phyloP scores from a whole-genome alignment of 2,329 filamentous ascomycete species.

The Calonectria pauciramosa region DNA sequence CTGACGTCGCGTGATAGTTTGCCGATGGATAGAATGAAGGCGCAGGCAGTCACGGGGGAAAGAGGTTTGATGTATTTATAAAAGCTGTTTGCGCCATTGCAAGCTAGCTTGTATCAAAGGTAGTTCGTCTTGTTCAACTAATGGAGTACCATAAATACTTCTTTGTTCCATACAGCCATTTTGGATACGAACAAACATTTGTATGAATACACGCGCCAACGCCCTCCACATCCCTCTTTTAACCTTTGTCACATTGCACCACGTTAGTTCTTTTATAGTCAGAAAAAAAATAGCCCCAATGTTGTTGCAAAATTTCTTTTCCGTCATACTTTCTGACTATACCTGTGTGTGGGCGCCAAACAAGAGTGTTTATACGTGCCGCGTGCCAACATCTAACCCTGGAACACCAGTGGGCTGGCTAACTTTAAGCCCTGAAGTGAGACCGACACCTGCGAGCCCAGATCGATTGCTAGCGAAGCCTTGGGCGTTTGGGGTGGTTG shows the following conservation, averaged over 20 bases:
- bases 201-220: not conserved
- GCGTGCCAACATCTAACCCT: slow-evolving; percentile 31
- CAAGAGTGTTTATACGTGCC: slow-evolving; percentile 22
- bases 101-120: not conserved
- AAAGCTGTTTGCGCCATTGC: not conserved
- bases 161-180: not conserved
- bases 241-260: not conserved
- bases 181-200: not conserved
- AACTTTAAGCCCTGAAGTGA: slow-evolving; percentile 49
- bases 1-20: not conserved
- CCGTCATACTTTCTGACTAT: not conserved
- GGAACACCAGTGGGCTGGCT: slow-evolving; percentile 43
- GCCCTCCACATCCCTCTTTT: not conserved
- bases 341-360: not conserved
- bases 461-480: slow-evolving; percentile 38
- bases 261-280: not conserved
- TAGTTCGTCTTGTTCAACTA: not conserved
- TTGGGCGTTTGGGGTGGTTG: slow-evolving; percentile 24
- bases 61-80: not conserved
- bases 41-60: not conserved
- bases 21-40: not conserved
- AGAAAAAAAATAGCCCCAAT: not conserved
- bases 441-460: slow-evolving; percentile 43
- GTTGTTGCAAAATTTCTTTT: not conserved
- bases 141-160: not conserved